phyloP scores from a whole-genome alignment of 768 basidiomycete genomes.

The Termitomyces titanicus region DNA sequence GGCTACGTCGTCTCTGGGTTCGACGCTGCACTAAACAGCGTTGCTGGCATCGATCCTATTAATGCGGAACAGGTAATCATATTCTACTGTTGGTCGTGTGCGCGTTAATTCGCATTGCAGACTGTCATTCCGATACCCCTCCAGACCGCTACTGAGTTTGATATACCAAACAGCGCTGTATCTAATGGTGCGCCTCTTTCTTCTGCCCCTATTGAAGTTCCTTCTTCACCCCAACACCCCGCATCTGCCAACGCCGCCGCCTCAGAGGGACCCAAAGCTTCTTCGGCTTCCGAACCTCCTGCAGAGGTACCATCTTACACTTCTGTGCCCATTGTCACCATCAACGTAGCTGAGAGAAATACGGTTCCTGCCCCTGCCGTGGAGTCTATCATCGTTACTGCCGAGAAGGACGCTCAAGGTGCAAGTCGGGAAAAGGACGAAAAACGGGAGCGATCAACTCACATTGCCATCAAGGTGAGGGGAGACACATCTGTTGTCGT shows the following conservation, averaged over 20 bases:
- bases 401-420: neutral
- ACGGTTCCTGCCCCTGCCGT: slow-evolving; percentile 11
- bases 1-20: slow-evolving; percentile 37
- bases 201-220: neutral
- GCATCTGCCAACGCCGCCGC: neutral
- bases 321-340: slow-evolving; percentile 36
- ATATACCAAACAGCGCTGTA: slow-evolving; percentile 13
- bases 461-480: neutral
- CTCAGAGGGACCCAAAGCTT: slow-evolving; percentile 6
- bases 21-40: slow-evolving; percentile 30
- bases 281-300: neutral
- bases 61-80: slow-evolving; percentile 14
- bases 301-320: slow-evolving; percentile 15
- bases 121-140: slow-evolving; percentile 29
- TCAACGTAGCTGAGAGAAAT: slow-evolving; percentile 37
- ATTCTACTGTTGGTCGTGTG: neutral
- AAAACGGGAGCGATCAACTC: slow-evolving; percentile 3
- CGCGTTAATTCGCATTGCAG: slow-evolving; percentile 12
- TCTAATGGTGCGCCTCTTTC: slow-evolving; percentile 9
- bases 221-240: neutral
- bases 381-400: neutral
- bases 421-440: neutral
- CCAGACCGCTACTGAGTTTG: slow-evolving; percentile 16
- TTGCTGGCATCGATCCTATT: slow-evolving; percentile 33
- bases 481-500: neutral